Evolutionary conservation across 176 grass and related monocot species (phyloP), one percentile per base, ranked within the genome.

Genomic region (Chrysopogon serrulatus): DNA sequence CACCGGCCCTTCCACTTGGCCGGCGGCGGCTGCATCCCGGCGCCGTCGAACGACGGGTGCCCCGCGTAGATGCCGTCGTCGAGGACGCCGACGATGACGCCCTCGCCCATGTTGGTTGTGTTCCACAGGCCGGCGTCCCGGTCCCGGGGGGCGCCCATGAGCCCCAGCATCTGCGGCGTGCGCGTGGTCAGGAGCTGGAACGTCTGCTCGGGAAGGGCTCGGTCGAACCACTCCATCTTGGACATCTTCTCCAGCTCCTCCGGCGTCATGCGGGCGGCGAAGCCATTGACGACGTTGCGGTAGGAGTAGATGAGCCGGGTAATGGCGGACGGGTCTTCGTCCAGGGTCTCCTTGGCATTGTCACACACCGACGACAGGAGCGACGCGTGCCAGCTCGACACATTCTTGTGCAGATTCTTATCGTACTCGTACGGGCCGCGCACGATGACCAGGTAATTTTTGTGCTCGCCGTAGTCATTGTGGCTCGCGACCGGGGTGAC

Each of bases 21-120:
- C 28, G 91, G 94, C 41, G 88, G 86, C 60, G 77, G 88, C n/a
- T 66, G 41, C 94, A 96, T 96, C 26, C 78, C 94, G 12, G 17
- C 59, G 1, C 32, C 94, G 57, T 91, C 44, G 57, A 96, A 85
- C 5, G 94, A 93, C 6, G 94, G 91, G 74, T 96, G 94, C 0
- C 87, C 88, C 7, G 91, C 79, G 37, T 73, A 75, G 72, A 91
- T 82, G 41, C 94, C 91, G 74, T 90, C 84, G 88, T 96, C 91
- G 24, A 96, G 86, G 54, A 96, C 19, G 0, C 88, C 94, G 65
- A 96, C 84, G 83, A 96, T 96, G 68, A 96, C 26, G 49, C 93
- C 93, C 44, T 95, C 90, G 32, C 93, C 90, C 93, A 90, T 95
- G 88, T 95, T 92, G 19, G 71, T 86, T 40, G 73, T 85, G 86